Evolutionary conservation across 148 eudicot species (phyloP), one percentile per base, ranked within the genome.

Genomic region (Vaccinium darrowii): DNA sequence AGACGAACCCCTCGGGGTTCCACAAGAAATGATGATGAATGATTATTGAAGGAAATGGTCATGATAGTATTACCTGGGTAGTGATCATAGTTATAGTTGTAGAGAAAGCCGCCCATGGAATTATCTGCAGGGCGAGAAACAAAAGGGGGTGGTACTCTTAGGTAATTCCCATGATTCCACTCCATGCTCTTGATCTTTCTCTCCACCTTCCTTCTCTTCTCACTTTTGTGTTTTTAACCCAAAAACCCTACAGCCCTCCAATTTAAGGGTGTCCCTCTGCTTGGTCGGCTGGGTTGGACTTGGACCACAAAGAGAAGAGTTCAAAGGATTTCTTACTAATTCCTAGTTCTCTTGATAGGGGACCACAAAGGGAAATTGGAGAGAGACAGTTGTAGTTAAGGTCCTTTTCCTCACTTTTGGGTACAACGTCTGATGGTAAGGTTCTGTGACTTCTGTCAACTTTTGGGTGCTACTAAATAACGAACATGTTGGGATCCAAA

Each of bases 71-170:
- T 78, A 88, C 92, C 90, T 85, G 87, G 84, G 67, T 82, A 90
- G n/a, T 87, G 92, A 62, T 91, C 89, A 19, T 87, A 82, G 84
- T 91, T 88, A 50, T 86, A 88, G 90, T 88, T 89, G 86, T 84
- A 91, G 89, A 92, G 92, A 85, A 88, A 90, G 86, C 86, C 87
- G 86, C 86, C 87, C 62, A 91, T 86, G 54, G 93, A 87, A 72
- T 65, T 91, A 39, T 92, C 90, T 1, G 11, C 53, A 8, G 93
- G 90, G 15, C 90, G 90, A 82, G 89, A 86, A 76, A 82, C 86
- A 58, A 88, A 92, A 49, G 93, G 90, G 73, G 86, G 57, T 27
- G 57, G 57, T 77, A 23, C 25, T 56, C 84, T 80, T 49, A 82
- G 78, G 84, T 88, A 23, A 67, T 87, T 56, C 87, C 86, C 73